Conservation (phyloP, 768 basidiomycete species). For the Pleurotus giganteus region DNA sequence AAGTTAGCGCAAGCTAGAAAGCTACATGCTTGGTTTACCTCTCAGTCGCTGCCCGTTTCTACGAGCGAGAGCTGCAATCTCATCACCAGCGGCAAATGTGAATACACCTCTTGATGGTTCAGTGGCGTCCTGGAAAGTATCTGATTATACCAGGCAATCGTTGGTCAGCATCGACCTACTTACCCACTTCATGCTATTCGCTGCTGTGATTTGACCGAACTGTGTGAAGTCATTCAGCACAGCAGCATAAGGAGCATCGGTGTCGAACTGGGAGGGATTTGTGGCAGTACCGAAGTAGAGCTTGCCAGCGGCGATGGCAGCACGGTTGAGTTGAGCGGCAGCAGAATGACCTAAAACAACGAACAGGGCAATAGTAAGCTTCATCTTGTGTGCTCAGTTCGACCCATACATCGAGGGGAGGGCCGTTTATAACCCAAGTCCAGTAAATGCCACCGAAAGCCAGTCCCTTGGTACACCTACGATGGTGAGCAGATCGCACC, state of each 20-base stretch:
- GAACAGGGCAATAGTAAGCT: background rate
- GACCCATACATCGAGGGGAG: background rate
- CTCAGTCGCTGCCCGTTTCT: constrained; percentile 45
- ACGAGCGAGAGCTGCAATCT: constrained; percentile 41
- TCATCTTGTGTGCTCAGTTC: background rate
- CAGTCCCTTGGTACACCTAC: background rate
- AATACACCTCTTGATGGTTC: constrained; percentile 47
- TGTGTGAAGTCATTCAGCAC: constrained; percentile 34
- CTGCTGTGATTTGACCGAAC: constrained; percentile 48
- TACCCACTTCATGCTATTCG: constrained; percentile 59
- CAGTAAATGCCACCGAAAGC: background rate
- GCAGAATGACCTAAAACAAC: background rate
- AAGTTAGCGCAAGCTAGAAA: background rate
- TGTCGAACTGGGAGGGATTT: constrained; percentile 42
- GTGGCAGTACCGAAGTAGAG: constrained; percentile 50
- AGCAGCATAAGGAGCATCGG: constrained; percentile 37
- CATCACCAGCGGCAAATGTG: constrained; percentile 44
- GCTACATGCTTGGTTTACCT: constrained; percentile 21
- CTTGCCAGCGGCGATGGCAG: constrained; percentile 42
- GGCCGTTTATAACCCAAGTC: no score
- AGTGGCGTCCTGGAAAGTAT: constrained; percentile 48
- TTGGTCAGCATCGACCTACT: no score
- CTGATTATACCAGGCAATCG: background rate
- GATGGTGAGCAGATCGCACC: background rate
- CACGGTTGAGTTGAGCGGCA: constrained; percentile 19